Base-by-base conservation (phyloP, 495 filamentous ascomycete species). In the Chlorociboria aeruginascens region DNA sequence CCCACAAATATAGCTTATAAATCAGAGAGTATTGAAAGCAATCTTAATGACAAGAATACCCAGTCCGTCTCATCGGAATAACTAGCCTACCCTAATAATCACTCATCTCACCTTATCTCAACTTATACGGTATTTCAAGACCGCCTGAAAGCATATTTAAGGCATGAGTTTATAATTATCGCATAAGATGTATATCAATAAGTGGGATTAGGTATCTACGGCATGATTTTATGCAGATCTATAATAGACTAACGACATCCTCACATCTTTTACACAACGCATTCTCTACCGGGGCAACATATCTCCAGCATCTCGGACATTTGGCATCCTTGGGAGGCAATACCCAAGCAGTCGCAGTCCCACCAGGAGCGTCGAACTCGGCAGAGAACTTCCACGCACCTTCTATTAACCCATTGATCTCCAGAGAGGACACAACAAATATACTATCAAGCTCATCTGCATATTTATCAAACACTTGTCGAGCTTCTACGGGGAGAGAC, bases 251-350 rank as follows among this genome's bases (percentile, higher is more conserved):
- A 6, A 88, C 72, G 8, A 86, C 81, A 1, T 78, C 71, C 48
- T 82, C 76, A 63, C 90, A 95, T 55, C 88, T 71, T 43, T 63
- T 64, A 64, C 90, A 95, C 40, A 93, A 65, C 48, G 63, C 62
- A 14, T 81, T 78, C 61, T 79, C 72, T 32, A 63, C 59, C 8
- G 67, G 64, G 20, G 74, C 72, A 14, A 78, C 73, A 66, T 83
- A 94, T 47, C 82, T 77, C 92, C 92, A 96, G 66, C 92, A 96
- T 38, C 90, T 74, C 3, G 76, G 71, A 56, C 90, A 97, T 59
- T 97, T 97, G 37, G 65, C 45, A 3, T 76, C 67, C 49, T 68
- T 68, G 0, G 89, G 79, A n/a, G 80, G 77, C 34, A 78, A 65
- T 9, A 95, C 81, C 60, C 77, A 63, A 10, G 78, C 82, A 37